Evolutionary conservation across 2,329 filamentous ascomycete genomes (phyloP), one percentile per base, ranked within the genome.

Genomic region (Fusarium luffae): DNA sequence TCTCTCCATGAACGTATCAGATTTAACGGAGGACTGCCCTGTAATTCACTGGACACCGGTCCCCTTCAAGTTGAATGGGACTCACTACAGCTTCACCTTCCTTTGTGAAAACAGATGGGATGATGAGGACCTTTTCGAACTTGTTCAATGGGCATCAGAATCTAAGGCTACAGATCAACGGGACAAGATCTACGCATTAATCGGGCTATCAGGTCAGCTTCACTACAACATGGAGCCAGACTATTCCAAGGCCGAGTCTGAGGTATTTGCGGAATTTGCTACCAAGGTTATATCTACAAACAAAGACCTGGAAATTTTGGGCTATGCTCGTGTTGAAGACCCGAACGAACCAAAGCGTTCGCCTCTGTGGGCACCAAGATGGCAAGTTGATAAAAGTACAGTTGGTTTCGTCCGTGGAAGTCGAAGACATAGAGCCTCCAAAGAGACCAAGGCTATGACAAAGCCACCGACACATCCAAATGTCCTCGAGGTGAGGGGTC

Each of bases 261-360:
- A 11, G 7, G 34, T 37, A 37, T 37, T 37, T 3, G 9, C 18
- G 0, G 18, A 37, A 5, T 37, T 37, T n/a, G 34, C 34, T n/a
- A 7, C 5, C 4, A 37, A 1, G 5, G 34, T 37, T 4, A 37
- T 37, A 11, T 11, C 9, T 37, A n/a, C 16, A n/a, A 37, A 37
- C 0, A 5, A 11, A n/a, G 11, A 37, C 18, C 34, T 37, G 9
- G 0, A 11, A 11, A 7, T 37, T 7, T 1, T 37, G 16, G 5
- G 7, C 3, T 2, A 2, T 6, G 9, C 34, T 4, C 4, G 11
- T n/a, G 34, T n/a, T 1, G 3, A 11, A 37, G 9, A 37, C 3
- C 34, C 34, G 3, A 37, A 7, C 1, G 34, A 37, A 2, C 1
- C 9, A 11, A 6, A 11, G 6, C 5, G 0, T n/a, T 11, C 0